Percentiles rank a stretch among this genome's conserved stretches.
Evolutionary conservation across 2,329 filamentous ascomycete species (phyloP).

Genomic region (Hypoxylon sp.): DNA sequence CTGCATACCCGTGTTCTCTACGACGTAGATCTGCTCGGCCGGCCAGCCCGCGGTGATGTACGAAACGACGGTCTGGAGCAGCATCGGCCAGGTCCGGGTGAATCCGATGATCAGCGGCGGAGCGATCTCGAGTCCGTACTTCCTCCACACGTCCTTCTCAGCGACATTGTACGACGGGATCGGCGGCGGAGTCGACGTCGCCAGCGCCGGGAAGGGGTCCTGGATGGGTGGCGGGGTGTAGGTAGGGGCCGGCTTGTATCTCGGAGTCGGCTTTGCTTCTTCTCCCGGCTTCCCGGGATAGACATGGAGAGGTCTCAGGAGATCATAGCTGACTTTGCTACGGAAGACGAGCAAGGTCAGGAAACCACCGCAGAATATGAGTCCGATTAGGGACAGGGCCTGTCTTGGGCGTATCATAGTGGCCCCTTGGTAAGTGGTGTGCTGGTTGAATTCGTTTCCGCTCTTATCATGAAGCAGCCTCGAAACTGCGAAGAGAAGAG

Average conservation of each 20-base stretch:
- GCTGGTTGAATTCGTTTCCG: not conserved
- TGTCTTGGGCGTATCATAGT: slow-evolving; percentile 33
- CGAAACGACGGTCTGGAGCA: slow-evolving; percentile 62
- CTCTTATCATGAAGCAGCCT: not conserved
- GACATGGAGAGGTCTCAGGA: slow-evolving; percentile 16
- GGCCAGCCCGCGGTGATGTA: slow-evolving; percentile 69
- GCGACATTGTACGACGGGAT: slow-evolving; percentile 56
- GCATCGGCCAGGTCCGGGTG: slow-evolving; percentile 62
- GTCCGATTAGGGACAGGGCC: slow-evolving; percentile 21
- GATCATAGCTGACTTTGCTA: slow-evolving; percentile 12
- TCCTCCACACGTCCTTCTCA: slow-evolving; percentile 48
- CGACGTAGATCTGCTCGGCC: slow-evolving; percentile 61
- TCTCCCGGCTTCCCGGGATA: not conserved
- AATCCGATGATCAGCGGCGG: slow-evolving; percentile 68
- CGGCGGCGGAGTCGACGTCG: slow-evolving; percentile 47
- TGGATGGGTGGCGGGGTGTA: slow-evolving; percentile 49
- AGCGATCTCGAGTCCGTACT: slow-evolving; percentile 48
- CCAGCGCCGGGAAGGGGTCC: slow-evolving; percentile 54
- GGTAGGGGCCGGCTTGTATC: slow-evolving; percentile 47
- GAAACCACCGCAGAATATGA: slow-evolving; percentile 27
- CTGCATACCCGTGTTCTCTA: slow-evolving; percentile 67
- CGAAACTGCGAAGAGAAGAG: not conserved
- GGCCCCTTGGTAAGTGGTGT: not conserved
- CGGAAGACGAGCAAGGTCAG: slow-evolving; percentile 30
- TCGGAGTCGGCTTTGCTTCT: slow-evolving; percentile 36